phyloP scores from a whole-genome alignment of 2,329 filamentous ascomycete species.

The Diplodia seriata region DNA sequence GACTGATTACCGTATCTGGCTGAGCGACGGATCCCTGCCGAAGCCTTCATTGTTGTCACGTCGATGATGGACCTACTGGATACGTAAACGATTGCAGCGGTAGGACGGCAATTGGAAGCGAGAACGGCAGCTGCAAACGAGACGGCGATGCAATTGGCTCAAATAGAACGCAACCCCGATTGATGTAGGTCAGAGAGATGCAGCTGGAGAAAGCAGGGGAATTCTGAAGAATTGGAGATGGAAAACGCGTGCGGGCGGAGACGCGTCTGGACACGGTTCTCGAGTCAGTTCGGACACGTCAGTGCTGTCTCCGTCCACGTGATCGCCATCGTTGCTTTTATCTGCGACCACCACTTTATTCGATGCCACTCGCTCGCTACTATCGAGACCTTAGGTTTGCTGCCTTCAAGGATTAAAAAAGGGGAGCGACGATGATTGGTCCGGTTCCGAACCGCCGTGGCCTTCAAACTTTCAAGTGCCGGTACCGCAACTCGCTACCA shows the following conservation, averaged over 20 bases:
- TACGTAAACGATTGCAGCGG: neutral
- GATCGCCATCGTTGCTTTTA: neutral
- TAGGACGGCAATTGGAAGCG: neutral
- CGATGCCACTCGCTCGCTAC: no score
- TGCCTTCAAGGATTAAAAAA: no score
- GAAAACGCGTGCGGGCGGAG: slow-evolving; percentile 16
- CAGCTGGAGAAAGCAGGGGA: neutral
- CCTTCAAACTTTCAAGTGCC: no score
- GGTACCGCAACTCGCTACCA: no score
- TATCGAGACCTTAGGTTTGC: no score
- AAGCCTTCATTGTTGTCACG: slow-evolving; percentile 8
- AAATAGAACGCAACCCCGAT: neutral
- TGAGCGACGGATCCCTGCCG: slow-evolving; percentile 9
- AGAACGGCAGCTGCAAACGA: neutral
- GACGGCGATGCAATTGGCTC: neutral
- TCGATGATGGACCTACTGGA: neutral
- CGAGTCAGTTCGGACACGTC: slow-evolving; percentile 19
- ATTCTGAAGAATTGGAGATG: neutral
- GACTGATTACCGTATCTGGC: slow-evolving; percentile 22
- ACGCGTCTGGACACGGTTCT: slow-evolving; percentile 3
- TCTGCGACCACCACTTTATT: no score
- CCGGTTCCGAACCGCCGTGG: no score
- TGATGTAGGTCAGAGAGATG: neutral
- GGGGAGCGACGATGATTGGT: no score
- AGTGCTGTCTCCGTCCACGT: slow-evolving; percentile 5